A percentile compares a stretch with the other conserved stretches of the same genome.
Conservation (phyloP, 192 early-diverging fungal species). For the Coemansia sp. region DNA sequence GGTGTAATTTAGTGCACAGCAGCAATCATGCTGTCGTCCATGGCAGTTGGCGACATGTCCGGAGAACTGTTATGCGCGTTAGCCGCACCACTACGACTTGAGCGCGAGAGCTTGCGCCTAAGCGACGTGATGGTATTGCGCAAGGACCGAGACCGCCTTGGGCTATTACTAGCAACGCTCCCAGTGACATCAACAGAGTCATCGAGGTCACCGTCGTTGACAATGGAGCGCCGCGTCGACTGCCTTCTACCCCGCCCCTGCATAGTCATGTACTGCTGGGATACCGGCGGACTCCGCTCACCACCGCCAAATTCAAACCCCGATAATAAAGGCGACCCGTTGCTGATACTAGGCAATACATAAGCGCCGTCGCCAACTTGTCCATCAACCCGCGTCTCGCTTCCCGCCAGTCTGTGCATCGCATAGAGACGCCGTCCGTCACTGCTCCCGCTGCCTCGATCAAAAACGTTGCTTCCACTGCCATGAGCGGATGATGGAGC, state of each 20-base stretch:
- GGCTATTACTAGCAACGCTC: constrained; percentile 24
- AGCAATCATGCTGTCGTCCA: constrained; percentile 27
- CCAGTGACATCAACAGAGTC: constrained; percentile 12
- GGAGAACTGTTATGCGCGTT: constrained; percentile 23
- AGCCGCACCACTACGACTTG: constrained; percentile 33
- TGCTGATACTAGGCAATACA: constrained; percentile 41
- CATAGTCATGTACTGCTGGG: constrained; percentile 8
- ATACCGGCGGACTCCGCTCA: constrained; percentile 20
- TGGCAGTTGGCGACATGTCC: constrained; percentile 16
- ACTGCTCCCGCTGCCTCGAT: constrained; percentile 11
- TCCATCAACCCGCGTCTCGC: constrained; percentile 35
- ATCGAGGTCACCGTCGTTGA: constrained; percentile 15
- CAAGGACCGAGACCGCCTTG: constrained; percentile 49
- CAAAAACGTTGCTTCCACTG: constrained; percentile 10
- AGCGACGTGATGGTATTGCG: constrained; percentile 56
- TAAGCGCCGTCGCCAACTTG: constrained; percentile 16
- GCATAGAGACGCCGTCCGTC: constrained; percentile 18
- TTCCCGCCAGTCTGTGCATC: constrained; percentile 36
- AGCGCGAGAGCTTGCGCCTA: constrained; percentile 45
- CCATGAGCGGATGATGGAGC: not conserved
- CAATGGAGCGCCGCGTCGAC: not conserved
- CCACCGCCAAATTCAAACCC: constrained; percentile 37
- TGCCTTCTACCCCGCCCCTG: not conserved
- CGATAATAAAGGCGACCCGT: constrained; percentile 42
- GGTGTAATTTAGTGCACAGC: constrained; percentile 21